A percentile compares a stretch with the other conserved stretches of the same genome.
phyloP scores from a whole-genome alignment of 75 land plant species.

The Picea sitchensis region DNA sequence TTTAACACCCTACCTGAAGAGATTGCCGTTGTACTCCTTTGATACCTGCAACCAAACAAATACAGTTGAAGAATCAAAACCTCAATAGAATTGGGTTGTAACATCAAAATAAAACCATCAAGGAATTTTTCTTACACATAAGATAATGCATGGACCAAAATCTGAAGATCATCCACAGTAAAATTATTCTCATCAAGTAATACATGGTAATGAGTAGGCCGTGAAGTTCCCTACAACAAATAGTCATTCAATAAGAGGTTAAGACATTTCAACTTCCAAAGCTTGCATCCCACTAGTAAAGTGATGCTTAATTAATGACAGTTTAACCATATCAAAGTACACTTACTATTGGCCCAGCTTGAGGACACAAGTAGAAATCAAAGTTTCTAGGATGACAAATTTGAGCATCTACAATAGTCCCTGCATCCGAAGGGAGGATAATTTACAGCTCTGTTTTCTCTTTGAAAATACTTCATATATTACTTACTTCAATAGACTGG shows the following conservation, averaged over 20 bases:
- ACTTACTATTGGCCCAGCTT: constrained; percentile 75
- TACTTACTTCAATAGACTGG: neutral
- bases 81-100: neutral
- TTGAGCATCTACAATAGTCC: constrained; percentile 75
- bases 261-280: neutral
- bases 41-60: constrained; percentile 37
- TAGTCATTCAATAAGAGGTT: neutral
- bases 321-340: neutral
- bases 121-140: constrained; percentile 43
- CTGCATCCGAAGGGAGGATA: constrained; percentile 23
- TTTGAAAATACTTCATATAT: neutral
- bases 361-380: constrained; percentile 85
- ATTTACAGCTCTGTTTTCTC: neutral
- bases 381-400: constrained; percentile 74
- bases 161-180: constrained; percentile 61
- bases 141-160: constrained; percentile 63
- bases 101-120: neutral
- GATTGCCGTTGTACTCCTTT: constrained; percentile 66
- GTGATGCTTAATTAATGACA: neutral
- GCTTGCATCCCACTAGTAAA: too few relatives aligned
- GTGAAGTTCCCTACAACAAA: constrained; percentile 54
- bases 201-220: constrained; percentile 85
- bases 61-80: neutral
- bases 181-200: constrained; percentile 59
- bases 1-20: constrained; percentile 38